Base-by-base conservation (phyloP, 2,329 filamentous ascomycete genomes). In the Microsporum canis region DNA sequence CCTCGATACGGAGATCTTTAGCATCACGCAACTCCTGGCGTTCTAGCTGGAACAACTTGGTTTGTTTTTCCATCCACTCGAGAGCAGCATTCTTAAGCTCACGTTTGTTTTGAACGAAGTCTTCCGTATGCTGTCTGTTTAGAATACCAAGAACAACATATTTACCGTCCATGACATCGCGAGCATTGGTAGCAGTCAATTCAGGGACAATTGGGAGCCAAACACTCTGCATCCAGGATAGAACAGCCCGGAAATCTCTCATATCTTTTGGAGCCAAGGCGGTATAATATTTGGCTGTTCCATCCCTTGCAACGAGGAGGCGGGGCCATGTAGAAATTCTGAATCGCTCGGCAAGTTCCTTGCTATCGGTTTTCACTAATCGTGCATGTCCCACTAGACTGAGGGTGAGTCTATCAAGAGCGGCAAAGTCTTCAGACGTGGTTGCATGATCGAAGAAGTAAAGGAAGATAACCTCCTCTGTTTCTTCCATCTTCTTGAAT, bases 361-460 rank as follows among this genome's bases (percentile, higher is more conserved):
- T 80, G 69, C 94, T 91, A 64, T 87, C 85, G 1, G 91, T 96
- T 80, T 95, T 96, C 68, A 97, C 91, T 59, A 99, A 79, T 72
- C 89, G 94, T 33, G 89, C 94, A 70, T 90, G 91, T 36, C 92
- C 94, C 63, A 99, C 90, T 61, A 99, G 81, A 72, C 85, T 91
- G 60, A 97, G 80, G 14, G 90, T 89, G 36, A 99, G 78, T 43
- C 91, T 85, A 65, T 97, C 90, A 49, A 99, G 79, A 27, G 92
- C 91, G 67, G 82, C 80, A 70, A 99, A 96, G 71, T 99, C 94
- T 75, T 99, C 94, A 49, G 81, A 86, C 0, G 91, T 95, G 1
- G 92, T 96, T 10, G 94, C 94, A 67, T 95, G 86, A 71, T 99
- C 94, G 75, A 96, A 99, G 75, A 97, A 95, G 78, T 97, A 99